A percentile compares a stretch with the other conserved stretches of the same genome.
Conservation (phyloP, 78 protist genomes). For the Dictyostelium discoideum region DNA sequence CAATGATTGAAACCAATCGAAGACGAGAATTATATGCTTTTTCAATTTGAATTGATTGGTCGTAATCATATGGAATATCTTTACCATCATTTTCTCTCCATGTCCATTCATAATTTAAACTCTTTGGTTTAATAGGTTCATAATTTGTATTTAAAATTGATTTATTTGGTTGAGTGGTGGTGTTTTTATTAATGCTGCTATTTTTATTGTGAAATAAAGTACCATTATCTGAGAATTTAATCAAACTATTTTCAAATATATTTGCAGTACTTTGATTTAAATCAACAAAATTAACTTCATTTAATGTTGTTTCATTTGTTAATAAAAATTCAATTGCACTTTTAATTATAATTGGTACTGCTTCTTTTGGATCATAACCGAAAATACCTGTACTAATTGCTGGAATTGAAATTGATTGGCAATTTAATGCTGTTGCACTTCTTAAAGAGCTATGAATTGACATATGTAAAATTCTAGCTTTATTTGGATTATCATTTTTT, state of each 20-base stretch:
- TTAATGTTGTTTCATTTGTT: background rate
- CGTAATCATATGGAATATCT: background rate
- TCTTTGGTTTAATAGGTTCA: background rate
- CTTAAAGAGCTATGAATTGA: background rate
- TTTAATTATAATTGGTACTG: background rate
- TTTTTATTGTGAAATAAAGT: background rate
- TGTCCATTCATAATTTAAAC: background rate
- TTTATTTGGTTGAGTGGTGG: no score
- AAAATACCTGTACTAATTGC: constrained; percentile 34
- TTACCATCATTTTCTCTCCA: constrained; percentile 12
- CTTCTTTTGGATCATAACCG: background rate
- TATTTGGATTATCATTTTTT: background rate
- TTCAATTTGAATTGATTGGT: constrained; percentile 9
- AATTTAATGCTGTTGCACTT: background rate
- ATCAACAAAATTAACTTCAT: background rate
- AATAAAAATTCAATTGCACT: background rate
- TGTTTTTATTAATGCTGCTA: background rate
- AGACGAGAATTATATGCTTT: background rate
- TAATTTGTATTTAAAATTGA: background rate
- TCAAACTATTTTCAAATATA: background rate
- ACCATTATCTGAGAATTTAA: background rate
- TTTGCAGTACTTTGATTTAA: background rate
- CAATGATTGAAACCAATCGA: background rate
- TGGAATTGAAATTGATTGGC: background rate
- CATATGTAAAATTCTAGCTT: background rate